Base-by-base conservation (phyloP, 148 eudicot species). In the Rhododendron henanense region DNA sequence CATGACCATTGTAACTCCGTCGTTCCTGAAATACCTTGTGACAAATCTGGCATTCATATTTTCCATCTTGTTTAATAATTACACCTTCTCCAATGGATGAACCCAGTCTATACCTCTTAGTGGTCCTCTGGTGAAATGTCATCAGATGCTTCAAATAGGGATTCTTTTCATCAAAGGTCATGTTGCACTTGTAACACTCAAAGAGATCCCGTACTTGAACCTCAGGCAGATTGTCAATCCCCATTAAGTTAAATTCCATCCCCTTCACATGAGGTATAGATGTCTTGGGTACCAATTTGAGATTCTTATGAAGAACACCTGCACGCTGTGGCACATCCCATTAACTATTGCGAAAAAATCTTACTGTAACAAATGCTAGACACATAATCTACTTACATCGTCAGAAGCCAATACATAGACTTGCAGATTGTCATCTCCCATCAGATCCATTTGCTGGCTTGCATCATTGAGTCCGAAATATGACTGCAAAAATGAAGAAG, bases 141-240 rank as follows among this genome's bases (percentile, higher is more conserved):
- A 94, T 51, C 81, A 92, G 39, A 81, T 94, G 96, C 86, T 89
- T 87, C 88, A 92, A 77, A 85, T 92, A 94, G 6, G 61, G 61
- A 87, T 89, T 88, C 90, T 91, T 93, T 83, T 87, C 91, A 65
- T 90, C 88, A 69, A 94, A 94, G 71, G 88, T 87, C 87, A 94
- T 45, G 57, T 93, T 91, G 84, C 96, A 93, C 65, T 91, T 87
- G 86, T 83, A 86, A 83, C 96, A 94, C 86, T 94, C 92, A 89
- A 91, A 93, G 41, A 94, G 82, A 88, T 91, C 92, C 84, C 81
- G 84, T 79, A 93, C 89, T 76, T 87, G 87, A 88, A 94, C 96
- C 73, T 92, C 96, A 11, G 93, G 88, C 82, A 94, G 89, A 90
- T 94, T 91, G 50, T 94, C 95, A 81, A 88, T 91, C 79, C 86